Conservation (phyloP, 106 monocot species). For the Dioscorea alata region DNA sequence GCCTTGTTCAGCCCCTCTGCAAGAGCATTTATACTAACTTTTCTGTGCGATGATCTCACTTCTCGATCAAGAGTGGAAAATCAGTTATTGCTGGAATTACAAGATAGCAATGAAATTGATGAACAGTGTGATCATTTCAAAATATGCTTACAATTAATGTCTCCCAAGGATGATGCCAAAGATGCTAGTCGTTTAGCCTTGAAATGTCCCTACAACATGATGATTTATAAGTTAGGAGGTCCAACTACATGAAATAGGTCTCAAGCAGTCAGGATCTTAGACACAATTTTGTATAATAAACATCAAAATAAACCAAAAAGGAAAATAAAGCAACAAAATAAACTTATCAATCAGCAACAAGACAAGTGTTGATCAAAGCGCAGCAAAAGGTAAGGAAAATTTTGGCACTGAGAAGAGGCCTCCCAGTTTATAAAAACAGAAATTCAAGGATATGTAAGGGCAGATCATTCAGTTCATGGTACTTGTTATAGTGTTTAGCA, state of each 20-base stretch:
- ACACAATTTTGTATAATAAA: neutral
- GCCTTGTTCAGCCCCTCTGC: slow-evolving; percentile 66
- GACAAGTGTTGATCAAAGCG: neutral
- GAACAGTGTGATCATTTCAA: too few species aligned
- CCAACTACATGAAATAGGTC: too few species aligned
- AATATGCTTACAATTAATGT: slow-evolving; percentile 51
- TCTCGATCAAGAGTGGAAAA: slow-evolving; percentile 6
- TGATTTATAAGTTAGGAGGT: neutral
- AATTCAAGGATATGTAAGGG: too few species aligned
- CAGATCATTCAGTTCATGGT: too few species aligned
- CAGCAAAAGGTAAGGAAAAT: too few species aligned
- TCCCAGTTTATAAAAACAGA: too few species aligned
- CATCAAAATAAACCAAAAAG: neutral
- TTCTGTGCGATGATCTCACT: slow-evolving; percentile 61
- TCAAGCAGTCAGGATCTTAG: too few species aligned
- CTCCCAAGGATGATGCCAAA: slow-evolving; percentile 44
- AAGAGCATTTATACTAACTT: slow-evolving; percentile 42
- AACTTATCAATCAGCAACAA: neutral
- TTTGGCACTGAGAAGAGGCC: too few species aligned
- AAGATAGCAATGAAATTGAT: too few species aligned
- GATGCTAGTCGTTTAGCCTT: slow-evolving; percentile 50
- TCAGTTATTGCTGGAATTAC: too few species aligned
- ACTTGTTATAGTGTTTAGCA: too few species aligned
- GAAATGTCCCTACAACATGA: slow-evolving; percentile 39
- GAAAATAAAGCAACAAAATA: neutral